Conservation (phyloP, 2,329 filamentous ascomycete species). For the Leptographium radiaticola region DNA sequence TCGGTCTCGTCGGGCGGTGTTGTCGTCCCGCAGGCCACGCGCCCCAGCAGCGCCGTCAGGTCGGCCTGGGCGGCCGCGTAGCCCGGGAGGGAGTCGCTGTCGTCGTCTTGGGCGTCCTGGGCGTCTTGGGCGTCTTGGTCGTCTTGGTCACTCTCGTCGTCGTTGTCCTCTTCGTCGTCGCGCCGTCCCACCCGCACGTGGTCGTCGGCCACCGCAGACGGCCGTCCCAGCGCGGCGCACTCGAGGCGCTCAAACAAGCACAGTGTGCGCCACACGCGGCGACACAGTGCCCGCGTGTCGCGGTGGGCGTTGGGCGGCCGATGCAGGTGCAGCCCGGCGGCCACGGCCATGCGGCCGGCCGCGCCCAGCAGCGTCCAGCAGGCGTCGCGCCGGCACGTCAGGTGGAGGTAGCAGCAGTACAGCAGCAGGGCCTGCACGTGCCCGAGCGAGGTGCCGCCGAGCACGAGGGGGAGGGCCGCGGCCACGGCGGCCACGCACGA, state of each 20-base stretch:
- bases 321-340: slow-evolving; percentile 11
- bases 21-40: slow-evolving; percentile 16
- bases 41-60: slow-evolving; percentile 14
- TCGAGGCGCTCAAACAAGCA: slow-evolving; percentile 20
- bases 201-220: slow-evolving; percentile 18
- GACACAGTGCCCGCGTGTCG: slow-evolving; percentile 18
- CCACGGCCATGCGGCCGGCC: slow-evolving; percentile 10
- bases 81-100: slow-evolving; percentile 12
- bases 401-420: slow-evolving; percentile 12
- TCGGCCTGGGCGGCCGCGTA: slow-evolving; percentile 13
- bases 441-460: slow-evolving; percentile 8
- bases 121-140: no score
- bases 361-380: slow-evolving; percentile 13
- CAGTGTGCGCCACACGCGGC: slow-evolving; percentile 20
- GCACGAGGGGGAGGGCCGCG: slow-evolving; percentile 7
- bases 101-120: no score
- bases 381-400: slow-evolving; percentile 10
- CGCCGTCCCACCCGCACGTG: slow-evolving; percentile 3
- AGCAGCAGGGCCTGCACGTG: slow-evolving; percentile 13
- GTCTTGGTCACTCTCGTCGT: slow-evolving; percentile 14
- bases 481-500: slow-evolving; percentile 7
- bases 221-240: slow-evolving; percentile 18
- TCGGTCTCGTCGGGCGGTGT: not conserved
- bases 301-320: slow-evolving; percentile 11
- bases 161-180: slow-evolving; percentile 15